Conservation (phyloP, 768 basidiomycete genomes). For the Macrocybe gigantea region DNA sequence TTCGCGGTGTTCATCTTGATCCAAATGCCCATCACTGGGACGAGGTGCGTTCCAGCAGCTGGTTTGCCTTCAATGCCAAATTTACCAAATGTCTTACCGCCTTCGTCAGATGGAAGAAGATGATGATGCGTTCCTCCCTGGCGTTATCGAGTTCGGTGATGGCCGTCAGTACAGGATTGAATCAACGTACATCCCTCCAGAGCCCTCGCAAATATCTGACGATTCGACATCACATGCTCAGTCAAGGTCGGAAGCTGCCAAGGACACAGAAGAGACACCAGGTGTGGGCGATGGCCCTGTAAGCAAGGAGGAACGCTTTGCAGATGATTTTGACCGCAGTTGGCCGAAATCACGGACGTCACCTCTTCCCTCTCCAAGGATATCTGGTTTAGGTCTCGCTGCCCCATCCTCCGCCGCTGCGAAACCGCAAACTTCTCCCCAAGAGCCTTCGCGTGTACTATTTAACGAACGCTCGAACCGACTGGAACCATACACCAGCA, state of each 20-base stretch:
- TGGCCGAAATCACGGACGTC: conserved; percentile 77
- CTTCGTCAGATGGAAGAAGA: conserved; percentile 78
- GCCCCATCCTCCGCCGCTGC: conserved; percentile 14
- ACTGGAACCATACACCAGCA: conserved; percentile 72
- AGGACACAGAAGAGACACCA: conserved; percentile 12
- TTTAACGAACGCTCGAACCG: conserved; percentile 95
- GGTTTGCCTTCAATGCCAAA: neutral
- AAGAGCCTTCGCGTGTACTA: conserved; percentile 57
- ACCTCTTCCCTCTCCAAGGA: conserved; percentile 38
- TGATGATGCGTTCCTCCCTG: conserved; percentile 83
- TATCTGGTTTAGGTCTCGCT: conserved; percentile 19
- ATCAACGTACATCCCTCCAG: conserved; percentile 26
- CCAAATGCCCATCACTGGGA: conserved; percentile 98
- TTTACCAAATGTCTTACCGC: conserved; percentile 4
- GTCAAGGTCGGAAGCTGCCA: conserved; percentile 17
- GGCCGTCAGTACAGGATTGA: conserved; percentile 88
- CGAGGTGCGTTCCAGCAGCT: conserved; percentile 56
- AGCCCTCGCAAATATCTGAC: conserved; percentile 22
- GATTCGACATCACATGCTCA: conserved; percentile 14
- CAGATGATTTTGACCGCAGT: conserved; percentile 92
- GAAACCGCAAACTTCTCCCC: conserved; percentile 26
- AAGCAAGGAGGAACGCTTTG: conserved; percentile 83
- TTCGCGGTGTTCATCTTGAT: conserved; percentile 89
- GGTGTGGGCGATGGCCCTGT: conserved; percentile 35
- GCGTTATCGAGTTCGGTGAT: conserved; percentile 94